Evolutionary conservation across 2,329 filamentous ascomycete species (phyloP).

Genomic region (Botrytis paeoniae): DNA sequence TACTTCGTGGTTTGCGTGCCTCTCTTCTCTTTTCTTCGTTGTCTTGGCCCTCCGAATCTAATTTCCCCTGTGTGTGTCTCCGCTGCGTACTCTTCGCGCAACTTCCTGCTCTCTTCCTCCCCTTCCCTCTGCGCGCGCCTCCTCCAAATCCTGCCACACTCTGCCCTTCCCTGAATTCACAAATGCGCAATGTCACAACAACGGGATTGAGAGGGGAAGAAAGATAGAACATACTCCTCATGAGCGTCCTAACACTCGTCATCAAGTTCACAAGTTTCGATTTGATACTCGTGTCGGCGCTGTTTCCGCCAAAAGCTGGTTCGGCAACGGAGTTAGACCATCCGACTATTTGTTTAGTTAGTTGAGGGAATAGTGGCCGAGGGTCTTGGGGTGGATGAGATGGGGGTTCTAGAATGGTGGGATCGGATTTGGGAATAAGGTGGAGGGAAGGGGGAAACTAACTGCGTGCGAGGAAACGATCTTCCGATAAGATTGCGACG

Average conservation of each 20-base stretch:
- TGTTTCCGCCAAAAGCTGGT: slow-evolving; percentile 67
- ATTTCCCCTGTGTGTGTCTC: not conserved
- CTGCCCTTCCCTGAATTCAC: not conserved
- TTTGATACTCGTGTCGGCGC: slow-evolving; percentile 75
- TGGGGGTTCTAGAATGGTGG: not conserved
- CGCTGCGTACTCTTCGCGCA: not conserved
- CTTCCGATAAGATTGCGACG: slow-evolving; percentile 89
- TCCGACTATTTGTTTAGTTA: slow-evolving; percentile 58
- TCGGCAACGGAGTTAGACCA: slow-evolving; percentile 69
- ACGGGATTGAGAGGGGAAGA: not conserved
- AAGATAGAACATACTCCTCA: slow-evolving; percentile 69
- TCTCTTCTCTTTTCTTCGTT: slow-evolving; percentile 1
- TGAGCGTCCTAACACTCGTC: slow-evolving; percentile 83
- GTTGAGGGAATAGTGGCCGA: not conserved
- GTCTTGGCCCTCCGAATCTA: not conserved
- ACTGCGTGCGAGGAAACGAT: slow-evolving; percentile 83
- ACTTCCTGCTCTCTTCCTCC: not conserved
- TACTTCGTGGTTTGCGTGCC: too few species aligned
- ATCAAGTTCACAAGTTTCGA: slow-evolving; percentile 87
- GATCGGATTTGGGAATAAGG: not conserved
- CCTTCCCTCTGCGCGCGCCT: not conserved
- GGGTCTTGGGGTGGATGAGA: not conserved
- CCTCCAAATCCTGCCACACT: not conserved
- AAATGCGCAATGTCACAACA: not conserved
- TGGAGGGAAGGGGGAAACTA: slow-evolving; percentile 39